These are phyloP conservation scores for Aspergillus tamarii DNA, from an alignment of 2,329 filamentous ascomycete genomes.

Conservation along the genomic window DNA sequence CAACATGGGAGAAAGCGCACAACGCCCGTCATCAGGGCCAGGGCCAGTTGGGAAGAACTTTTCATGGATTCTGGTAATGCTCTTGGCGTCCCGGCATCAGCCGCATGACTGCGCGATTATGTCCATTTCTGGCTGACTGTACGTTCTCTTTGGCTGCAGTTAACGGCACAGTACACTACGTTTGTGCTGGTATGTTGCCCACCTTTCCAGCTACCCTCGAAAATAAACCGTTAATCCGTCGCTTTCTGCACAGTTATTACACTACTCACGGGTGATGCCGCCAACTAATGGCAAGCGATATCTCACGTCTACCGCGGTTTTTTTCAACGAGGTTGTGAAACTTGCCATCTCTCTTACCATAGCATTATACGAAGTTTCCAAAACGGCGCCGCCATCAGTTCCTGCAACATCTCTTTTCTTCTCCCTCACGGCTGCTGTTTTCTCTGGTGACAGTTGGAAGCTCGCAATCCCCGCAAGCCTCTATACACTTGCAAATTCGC, in stretches of 20 bases:
- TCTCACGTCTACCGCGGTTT: constrained; percentile 89
- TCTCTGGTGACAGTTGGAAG: constrained; percentile 92
- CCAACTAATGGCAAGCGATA: constrained; percentile 80
- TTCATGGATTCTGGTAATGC: constrained; percentile 46
- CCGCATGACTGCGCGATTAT: neutral
- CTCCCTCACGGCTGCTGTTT: constrained; percentile 78
- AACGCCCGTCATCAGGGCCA: constrained; percentile 37
- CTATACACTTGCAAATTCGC: constrained; percentile 89
- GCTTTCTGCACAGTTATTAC: constrained; percentile 69
- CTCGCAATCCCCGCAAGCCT: constrained; percentile 83
- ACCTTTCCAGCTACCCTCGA: no score
- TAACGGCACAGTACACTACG: constrained; percentile 48
- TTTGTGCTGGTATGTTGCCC: constrained; percentile 46
- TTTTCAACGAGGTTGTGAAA: constrained; percentile 91
- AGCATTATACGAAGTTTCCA: constrained; percentile 83
- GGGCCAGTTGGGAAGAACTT: constrained; percentile 36
- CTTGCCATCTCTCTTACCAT: constrained; percentile 83
- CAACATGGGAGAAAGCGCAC: constrained; percentile 38
- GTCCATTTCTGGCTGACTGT: constrained; percentile 12
- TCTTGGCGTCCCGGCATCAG: neutral
- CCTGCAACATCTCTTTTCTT: constrained; percentile 79
- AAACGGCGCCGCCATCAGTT: constrained; percentile 74
- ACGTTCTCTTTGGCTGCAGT: constrained; percentile 29
- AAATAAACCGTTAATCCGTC: constrained; percentile 15
- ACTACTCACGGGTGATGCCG: constrained; percentile 96